phyloP scores from a whole-genome alignment of 2,329 filamentous ascomycete species.

The Epichloe hybrida region DNA sequence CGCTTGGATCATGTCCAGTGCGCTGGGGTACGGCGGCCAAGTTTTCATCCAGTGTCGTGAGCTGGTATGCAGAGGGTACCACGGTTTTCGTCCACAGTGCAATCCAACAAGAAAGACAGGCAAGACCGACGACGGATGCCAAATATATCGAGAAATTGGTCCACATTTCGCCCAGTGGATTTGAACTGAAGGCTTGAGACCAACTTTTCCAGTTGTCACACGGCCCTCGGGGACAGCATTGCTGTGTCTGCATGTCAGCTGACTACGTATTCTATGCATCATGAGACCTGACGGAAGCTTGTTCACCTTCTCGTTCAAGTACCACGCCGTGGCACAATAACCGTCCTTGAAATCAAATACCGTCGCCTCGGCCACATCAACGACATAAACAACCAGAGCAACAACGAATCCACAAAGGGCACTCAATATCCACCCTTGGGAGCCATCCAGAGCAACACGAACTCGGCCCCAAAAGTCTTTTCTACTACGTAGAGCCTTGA shows the following conservation, averaged over 20 bases:
- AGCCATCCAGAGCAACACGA: conserved; percentile 64
- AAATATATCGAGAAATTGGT: conserved; percentile 73
- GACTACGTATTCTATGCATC: background rate
- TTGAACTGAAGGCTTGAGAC: conserved; percentile 34
- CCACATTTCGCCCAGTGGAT: conserved; percentile 37
- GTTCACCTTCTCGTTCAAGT: conserved; percentile 51
- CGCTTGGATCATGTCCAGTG: conserved; percentile 26
- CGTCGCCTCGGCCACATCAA: conserved; percentile 73
- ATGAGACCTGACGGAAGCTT: background rate
- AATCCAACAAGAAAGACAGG: conserved; percentile 60
- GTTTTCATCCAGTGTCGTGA: conserved; percentile 87
- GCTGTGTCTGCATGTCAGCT: conserved; percentile 17
- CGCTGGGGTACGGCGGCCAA: conserved; percentile 48
- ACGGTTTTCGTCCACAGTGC: conserved; percentile 88
- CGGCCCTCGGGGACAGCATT: conserved; percentile 40
- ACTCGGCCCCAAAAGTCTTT: conserved; percentile 78
- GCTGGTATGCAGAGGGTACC: conserved; percentile 74
- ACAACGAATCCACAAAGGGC: conserved; percentile 80
- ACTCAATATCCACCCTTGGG: conserved; percentile 88
- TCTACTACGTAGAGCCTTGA: conserved; percentile 67
- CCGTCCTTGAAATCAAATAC: conserved; percentile 89
- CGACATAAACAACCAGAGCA: conserved; percentile 72
- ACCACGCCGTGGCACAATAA: conserved; percentile 63
- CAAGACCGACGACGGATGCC: conserved; percentile 53
- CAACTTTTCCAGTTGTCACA: conserved; percentile 45